Conservation (phyloP, 495 filamentous ascomycete genomes). For the Aspergillus wentii region DNA sequence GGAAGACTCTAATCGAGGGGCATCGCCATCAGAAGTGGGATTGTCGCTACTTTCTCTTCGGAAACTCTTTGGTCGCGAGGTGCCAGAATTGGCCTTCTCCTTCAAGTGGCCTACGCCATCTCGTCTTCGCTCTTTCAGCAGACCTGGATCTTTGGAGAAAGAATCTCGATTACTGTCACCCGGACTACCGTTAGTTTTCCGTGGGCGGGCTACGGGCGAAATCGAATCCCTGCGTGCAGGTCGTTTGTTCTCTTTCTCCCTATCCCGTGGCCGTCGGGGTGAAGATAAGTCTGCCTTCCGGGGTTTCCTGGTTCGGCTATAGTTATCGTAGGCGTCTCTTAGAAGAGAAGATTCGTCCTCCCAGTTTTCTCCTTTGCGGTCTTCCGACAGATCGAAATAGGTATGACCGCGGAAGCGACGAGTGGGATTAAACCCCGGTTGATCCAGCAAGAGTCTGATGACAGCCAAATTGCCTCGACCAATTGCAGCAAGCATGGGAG, state of each 20-base stretch:
- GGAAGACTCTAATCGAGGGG: conserved; percentile 13
- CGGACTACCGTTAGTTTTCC: conserved; percentile 34
- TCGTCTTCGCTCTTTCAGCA: conserved; percentile 28
- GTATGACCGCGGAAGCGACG: conserved; percentile 63
- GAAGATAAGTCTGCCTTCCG: conserved; percentile 41
- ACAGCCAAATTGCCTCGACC: conserved; percentile 83
- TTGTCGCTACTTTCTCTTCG: conserved; percentile 18
- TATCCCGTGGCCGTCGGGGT: conserved; percentile 54
- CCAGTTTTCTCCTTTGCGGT: conserved; percentile 81
- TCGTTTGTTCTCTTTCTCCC: conserved; percentile 49
- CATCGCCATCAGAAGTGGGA: conserved; percentile 27
- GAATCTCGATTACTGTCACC: conserved; percentile 25
- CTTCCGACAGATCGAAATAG: conserved; percentile 79
- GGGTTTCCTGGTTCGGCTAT: conserved; percentile 36
- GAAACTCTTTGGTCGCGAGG: conserved; percentile 19
- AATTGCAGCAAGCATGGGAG: conserved; percentile 91
- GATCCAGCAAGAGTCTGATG: conserved; percentile 71
- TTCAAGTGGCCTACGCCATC: conserved; percentile 22
- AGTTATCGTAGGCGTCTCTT: conserved; percentile 71
- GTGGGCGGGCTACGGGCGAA: conserved; percentile 44
- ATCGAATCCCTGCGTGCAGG: conserved; percentile 41
- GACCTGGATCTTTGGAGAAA: conserved; percentile 21
- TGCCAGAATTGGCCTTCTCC: conserved; percentile 21
- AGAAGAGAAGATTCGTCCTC: conserved; percentile 81
- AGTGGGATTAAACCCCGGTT: conserved; percentile 74